Evolutionary conservation across 805 yeast genomes (phyloP).

Genomic region (Maudiozyma pseudohumilis): DNA sequence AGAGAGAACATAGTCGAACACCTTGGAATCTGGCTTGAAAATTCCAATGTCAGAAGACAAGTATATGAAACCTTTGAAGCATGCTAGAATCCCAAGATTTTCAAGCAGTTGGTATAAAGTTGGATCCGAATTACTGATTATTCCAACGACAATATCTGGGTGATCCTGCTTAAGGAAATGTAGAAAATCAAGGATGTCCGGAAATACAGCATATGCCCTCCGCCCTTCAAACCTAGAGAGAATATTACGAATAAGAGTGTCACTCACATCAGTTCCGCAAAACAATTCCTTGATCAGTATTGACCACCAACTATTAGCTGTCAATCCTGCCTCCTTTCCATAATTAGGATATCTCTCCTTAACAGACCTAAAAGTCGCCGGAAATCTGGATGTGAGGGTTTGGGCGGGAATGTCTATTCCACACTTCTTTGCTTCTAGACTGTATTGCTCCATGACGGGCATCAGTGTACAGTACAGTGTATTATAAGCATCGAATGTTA

Average conservation of each 20-base stretch:
- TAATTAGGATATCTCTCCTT: conserved; percentile 45
- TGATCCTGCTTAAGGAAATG: conserved; percentile 21
- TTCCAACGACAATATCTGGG: conserved; percentile 33
- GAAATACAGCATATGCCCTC: conserved; percentile 43
- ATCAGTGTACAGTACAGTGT: conserved; percentile 50
- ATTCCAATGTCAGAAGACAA: conserved; percentile 49
- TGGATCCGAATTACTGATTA: conserved; percentile 56
- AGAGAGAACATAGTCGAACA: conserved; percentile 35
- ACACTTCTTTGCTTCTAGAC: conserved; percentile 36
- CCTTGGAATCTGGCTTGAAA: conserved; percentile 41
- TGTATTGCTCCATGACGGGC: conserved; percentile 47
- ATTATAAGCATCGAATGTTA: conserved; percentile 62
- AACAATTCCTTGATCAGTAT: conserved; percentile 38
- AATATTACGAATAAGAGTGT: conserved; percentile 36
- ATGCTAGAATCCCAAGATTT: conserved; percentile 36
- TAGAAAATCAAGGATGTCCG: conserved; percentile 44
- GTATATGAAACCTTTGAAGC: conserved; percentile 34
- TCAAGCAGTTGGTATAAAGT: conserved; percentile 38
- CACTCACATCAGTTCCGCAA: conserved; percentile 26
- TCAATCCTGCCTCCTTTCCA: conserved; percentile 37
- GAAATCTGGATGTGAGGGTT: conserved; percentile 22
- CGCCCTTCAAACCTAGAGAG: conserved; percentile 39
- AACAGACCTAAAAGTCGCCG: conserved; percentile 30
- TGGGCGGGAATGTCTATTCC: conserved; percentile 31
- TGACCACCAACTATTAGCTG: conserved; percentile 49